phyloP scores from a whole-genome alignment of 2,329 filamentous ascomycete species.

The Colletotrichum tanaceti region DNA sequence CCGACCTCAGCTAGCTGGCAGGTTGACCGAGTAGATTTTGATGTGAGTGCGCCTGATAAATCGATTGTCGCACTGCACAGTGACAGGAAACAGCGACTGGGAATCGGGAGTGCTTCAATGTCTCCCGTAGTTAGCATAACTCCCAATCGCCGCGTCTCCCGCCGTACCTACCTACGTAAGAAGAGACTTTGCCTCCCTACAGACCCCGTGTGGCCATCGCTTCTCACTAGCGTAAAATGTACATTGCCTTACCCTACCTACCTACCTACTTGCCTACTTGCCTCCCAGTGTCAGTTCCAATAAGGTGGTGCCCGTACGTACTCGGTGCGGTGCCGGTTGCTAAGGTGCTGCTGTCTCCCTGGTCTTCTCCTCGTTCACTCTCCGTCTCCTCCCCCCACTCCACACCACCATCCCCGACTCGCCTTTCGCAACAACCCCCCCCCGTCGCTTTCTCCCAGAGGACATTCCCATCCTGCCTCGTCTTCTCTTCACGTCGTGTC shows the following conservation, averaged over 20 bases:
- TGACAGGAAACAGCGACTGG: not conserved
- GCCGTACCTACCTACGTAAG: not conserved
- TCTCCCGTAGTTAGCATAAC: not conserved
- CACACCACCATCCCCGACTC: slow-evolving; percentile 38
- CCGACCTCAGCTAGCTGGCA: not conserved
- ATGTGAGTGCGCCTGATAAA: not conserved
- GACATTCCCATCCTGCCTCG: slow-evolving; percentile 41
- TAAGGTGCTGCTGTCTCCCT: slow-evolving; percentile 6
- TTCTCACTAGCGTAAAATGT: slow-evolving; percentile 12
- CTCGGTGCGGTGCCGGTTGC: slow-evolving; percentile 7
- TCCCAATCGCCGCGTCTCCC: not conserved
- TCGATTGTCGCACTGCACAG: too few relatives aligned
- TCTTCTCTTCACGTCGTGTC: slow-evolving; percentile 41
- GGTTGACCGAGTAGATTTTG: too few relatives aligned
- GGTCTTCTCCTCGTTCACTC: slow-evolving; percentile 26
- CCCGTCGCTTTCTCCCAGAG: slow-evolving; percentile 39
- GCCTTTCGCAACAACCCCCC: slow-evolving; percentile 40
- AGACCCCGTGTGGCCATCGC: slow-evolving; percentile 1
- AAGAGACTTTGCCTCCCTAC: slow-evolving; percentile 18
- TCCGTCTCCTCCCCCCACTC: slow-evolving; percentile 23
- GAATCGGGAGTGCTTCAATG: not conserved
- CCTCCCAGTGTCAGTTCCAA: slow-evolving; percentile 1
- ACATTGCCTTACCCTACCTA: not conserved
- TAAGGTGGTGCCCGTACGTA: not conserved
- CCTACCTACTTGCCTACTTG: too few relatives aligned